These are phyloP conservation scores for Orbilia javanica DNA, from an alignment of 2,329 filamentous ascomycete species.

Conservation along the genomic window DNA sequence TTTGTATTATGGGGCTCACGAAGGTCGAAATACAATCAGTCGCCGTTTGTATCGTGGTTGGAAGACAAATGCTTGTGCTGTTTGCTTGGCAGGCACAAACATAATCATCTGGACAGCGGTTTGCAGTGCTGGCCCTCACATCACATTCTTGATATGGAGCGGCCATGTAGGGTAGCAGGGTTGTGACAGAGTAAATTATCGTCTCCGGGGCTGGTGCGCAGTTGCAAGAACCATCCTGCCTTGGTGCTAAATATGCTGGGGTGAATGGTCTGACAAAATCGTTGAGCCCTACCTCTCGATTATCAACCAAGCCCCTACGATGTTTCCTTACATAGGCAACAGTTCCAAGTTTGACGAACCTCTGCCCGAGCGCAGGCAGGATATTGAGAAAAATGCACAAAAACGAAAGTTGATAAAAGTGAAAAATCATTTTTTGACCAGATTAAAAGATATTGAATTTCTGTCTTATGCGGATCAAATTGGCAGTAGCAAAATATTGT, in stretches of 20 bases:
- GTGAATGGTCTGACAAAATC: not conserved
- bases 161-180: slow-evolving; percentile 14
- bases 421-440: not conserved
- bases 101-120: slow-evolving; percentile 22
- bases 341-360: too few relatives aligned
- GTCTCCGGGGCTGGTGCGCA: not conserved
- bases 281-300: not conserved
- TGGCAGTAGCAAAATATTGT: not conserved
- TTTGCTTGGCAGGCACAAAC: slow-evolving; percentile 18
- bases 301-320: not conserved
- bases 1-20: not conserved
- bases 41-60: not conserved
- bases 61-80: slow-evolving; percentile 15
- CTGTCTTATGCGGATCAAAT: too few relatives aligned
- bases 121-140: not conserved
- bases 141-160: slow-evolving; percentile 15
- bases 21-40: not conserved
- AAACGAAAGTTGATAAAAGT: not conserved
- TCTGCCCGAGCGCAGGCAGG: too few relatives aligned
- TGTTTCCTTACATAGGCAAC: too few relatives aligned
- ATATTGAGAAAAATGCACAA: not conserved
- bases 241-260: not conserved
- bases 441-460: not conserved
- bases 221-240: not conserved
- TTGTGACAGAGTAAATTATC: not conserved